A percentile compares a stretch with the other conserved stretches of the same genome.
These are phyloP conservation scores for Alternaria sp. DNA, from an alignment of 2,329 filamentous ascomycete genomes.

Conservation along the genomic window DNA sequence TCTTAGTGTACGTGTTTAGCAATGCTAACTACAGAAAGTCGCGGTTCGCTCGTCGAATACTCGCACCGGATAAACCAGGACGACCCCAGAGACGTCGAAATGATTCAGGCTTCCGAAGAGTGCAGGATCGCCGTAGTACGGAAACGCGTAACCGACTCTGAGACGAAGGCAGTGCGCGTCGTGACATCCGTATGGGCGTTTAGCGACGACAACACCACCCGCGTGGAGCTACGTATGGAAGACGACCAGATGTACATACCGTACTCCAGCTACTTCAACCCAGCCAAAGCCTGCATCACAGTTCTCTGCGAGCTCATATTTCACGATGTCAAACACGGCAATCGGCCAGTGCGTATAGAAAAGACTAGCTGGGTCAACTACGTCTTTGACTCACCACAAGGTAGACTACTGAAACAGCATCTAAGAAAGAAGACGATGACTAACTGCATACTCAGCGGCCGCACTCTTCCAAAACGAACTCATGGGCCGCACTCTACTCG, in stretches of 20 bases:
- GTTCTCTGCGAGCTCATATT: slow-evolving; percentile 49
- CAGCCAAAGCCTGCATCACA: slow-evolving; percentile 53
- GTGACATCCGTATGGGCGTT: slow-evolving; percentile 56
- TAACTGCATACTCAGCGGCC: slow-evolving; percentile 31
- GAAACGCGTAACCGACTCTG: slow-evolving; percentile 48
- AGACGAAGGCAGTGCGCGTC: slow-evolving; percentile 43
- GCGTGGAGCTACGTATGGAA: slow-evolving; percentile 53
- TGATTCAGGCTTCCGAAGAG: slow-evolving; percentile 47
- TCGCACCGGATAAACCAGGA: slow-evolving; percentile 47
- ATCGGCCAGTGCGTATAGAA: slow-evolving; percentile 39
- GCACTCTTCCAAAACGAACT: slow-evolving; percentile 55
- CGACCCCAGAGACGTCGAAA: slow-evolving; percentile 48
- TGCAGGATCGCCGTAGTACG: slow-evolving; percentile 54
- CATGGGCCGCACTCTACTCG: slow-evolving; percentile 53
- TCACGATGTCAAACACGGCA: slow-evolving; percentile 48
- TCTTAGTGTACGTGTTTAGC: neutral
- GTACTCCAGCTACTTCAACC: slow-evolving; percentile 54
- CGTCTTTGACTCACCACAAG: slow-evolving; percentile 45
- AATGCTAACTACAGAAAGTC: slow-evolving; percentile 29
- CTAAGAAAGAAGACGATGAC: neutral
- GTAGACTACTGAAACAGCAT: slow-evolving; percentile 15
- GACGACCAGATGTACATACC: slow-evolving; percentile 53
- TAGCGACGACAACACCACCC: slow-evolving; percentile 50
- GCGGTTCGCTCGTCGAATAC: slow-evolving; percentile 51
- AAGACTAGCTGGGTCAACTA: slow-evolving; percentile 57